Base-by-base conservation (phyloP, 768 basidiomycete species). In the Boletus pseudopeckii region DNA sequence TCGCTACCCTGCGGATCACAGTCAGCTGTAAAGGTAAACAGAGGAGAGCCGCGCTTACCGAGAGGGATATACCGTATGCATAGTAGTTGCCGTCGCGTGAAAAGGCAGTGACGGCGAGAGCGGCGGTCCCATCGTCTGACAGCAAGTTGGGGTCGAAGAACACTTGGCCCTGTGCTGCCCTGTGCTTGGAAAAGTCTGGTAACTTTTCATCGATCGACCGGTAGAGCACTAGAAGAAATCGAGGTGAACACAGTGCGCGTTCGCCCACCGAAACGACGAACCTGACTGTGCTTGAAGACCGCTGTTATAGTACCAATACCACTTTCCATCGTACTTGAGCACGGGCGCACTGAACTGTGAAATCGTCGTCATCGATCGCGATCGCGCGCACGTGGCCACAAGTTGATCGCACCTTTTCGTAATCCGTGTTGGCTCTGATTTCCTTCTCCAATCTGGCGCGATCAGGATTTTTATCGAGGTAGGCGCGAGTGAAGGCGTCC, bases 71-170 rank as follows among this genome's bases (percentile, higher is more conserved):
- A n/a, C 80, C 87, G 61, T 90, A 91, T 2, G 87, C 90, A 64
- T 79, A 90, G 60, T 83, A 84, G 67, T 85, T 80, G 30, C 87
- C 90, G 46, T 75, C 78, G 39, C 62, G 75, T 13, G 87, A 88
- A 67, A 90, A 88, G 34, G 80, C 76, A 20, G 77, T 78, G 10
- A 76, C 71, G 9, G 77, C 68, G 20, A 92, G 72, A 14, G 88
- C 78, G 17, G 83, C 83, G 1, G 87, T 88, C 18, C 88, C 90
- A 63, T 92, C 91, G 7, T 76, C 71, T 28, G 83, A 79, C 18
- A 93, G 73, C 22, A 86, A 64, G 68, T 92, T 93, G 8, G 86
- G 80, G 68, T 93, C 88, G 62, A 92, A 92, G 70, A 88, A 92
- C 4, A 91, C 75, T 65, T 91, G 88, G 28, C 82, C 82, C 14